Percentiles rank a stretch among this genome's conserved stretches.
Evolutionary conservation across 805 yeast species (phyloP).

Genomic region (Komagataella ulmi): DNA sequence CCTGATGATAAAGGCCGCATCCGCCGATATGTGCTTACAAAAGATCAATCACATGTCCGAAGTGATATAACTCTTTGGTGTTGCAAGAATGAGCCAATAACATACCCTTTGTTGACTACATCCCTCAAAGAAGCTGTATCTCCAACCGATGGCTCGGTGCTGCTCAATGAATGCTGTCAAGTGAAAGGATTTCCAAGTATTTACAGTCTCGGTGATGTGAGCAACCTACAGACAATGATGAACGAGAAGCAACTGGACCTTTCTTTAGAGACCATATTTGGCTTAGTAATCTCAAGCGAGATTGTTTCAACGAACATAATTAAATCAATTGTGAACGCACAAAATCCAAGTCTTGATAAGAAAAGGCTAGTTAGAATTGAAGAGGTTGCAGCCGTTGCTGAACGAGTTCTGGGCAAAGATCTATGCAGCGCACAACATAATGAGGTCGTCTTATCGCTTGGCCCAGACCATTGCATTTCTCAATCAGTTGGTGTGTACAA

Average conservation of each 20-base stretch:
- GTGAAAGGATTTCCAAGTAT: not conserved
- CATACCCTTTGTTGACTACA: conserved; percentile 1
- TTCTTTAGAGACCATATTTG: conserved; percentile 3
- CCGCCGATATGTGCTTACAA: conserved; percentile 1
- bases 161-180: conserved; percentile 2
- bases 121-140: conserved; percentile 1
- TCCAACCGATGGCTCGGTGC: conserved; percentile 3
- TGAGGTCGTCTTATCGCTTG: not conserved
- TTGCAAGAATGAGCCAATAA: conserved; percentile 3
- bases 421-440: not conserved
- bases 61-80: conserved; percentile 5
- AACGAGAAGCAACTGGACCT: conserved; percentile 2
- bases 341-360: not conserved
- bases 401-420: not conserved
- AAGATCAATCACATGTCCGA: conserved; percentile 1
- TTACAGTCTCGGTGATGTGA: conserved; percentile 5
- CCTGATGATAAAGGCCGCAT: not conserved
- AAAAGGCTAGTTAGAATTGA: not conserved
- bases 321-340: not conserved
- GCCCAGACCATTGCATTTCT: not conserved
- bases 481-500: not conserved
- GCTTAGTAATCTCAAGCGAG: conserved; percentile 3
- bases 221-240: conserved; percentile 3
- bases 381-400: not conserved
- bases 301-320: conserved; percentile 5